Percentiles rank a stretch among this genome's conserved stretches.
Conservation (phyloP, 2,329 filamentous ascomycete species). For the Lachnum nothofagi region DNA sequence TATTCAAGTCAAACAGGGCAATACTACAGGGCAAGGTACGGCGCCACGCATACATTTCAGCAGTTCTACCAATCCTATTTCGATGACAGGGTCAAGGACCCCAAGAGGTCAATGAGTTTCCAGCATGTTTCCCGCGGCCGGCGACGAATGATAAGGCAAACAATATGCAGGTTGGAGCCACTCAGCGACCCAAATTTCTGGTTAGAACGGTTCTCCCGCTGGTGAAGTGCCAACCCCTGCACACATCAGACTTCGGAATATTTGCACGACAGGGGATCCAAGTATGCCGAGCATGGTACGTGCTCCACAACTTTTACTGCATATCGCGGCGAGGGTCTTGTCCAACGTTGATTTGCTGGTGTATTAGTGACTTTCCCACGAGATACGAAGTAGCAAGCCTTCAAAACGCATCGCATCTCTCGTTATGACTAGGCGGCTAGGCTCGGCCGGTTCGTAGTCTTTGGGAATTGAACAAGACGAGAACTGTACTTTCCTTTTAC, state of each 20-base stretch:
- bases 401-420: not conserved
- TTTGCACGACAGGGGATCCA: not conserved
- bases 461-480: too few relatives aligned
- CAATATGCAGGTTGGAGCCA: not conserved
- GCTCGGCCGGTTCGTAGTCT: too few relatives aligned
- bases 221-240: not conserved
- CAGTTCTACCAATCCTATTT: not conserved
- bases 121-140: not conserved
- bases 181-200: not conserved
- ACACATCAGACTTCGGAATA: not conserved
- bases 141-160: not conserved
- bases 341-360: not conserved
- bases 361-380: not conserved
- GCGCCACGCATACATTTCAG: not conserved
- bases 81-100: not conserved
- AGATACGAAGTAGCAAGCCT: not conserved
- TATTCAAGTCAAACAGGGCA: not conserved
- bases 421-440: too few relatives aligned
- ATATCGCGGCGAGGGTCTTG: not conserved
- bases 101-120: not conserved
- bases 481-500: too few relatives aligned
- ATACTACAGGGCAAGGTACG: too few relatives aligned
- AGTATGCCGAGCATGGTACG: not conserved
- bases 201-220: not conserved
- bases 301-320: not conserved